These are phyloP conservation scores for Hypoxylon crocopeplum DNA, from an alignment of 495 filamentous ascomycete genomes.

Conservation along the genomic window DNA sequence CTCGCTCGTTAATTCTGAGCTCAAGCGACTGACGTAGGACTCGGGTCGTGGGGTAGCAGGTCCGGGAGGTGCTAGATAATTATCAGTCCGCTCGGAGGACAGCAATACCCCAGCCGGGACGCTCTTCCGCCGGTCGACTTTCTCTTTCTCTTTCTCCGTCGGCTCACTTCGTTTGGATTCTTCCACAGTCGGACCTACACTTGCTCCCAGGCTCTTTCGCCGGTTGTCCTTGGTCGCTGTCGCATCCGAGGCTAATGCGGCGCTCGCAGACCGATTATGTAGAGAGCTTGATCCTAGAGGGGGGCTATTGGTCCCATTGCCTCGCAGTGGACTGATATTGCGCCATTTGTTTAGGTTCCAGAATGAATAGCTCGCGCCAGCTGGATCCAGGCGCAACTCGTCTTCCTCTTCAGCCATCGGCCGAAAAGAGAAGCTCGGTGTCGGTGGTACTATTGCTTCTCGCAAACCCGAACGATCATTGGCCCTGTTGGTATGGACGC, in stretches of 20 bases:
- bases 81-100: conserved; percentile 19
- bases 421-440: conserved; percentile 51
- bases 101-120: conserved; percentile 10
- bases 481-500: conserved; percentile 19
- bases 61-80: conserved; percentile 9
- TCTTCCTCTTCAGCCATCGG: conserved; percentile 39
- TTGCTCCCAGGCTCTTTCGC: conserved; percentile 26
- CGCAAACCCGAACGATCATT: conserved; percentile 18
- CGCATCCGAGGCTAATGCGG: conserved; percentile 4
- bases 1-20: conserved; percentile 46
- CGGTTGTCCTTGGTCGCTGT: conserved; percentile 14
- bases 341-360: conserved; percentile 56
- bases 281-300: conserved; percentile 1
- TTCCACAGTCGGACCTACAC: not conserved
- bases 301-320: conserved; percentile 17
- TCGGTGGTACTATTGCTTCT: conserved; percentile 38
- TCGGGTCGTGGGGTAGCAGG: conserved; percentile 16
- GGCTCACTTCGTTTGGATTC: not conserved
- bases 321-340: conserved; percentile 43
- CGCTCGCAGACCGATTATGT: conserved; percentile 23
- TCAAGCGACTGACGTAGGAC: conserved; percentile 40
- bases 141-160: not conserved
- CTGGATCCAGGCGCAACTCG: conserved; percentile 36
- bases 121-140: conserved; percentile 31
- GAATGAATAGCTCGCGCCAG: conserved; percentile 44